These are phyloP conservation scores for Arxiozyma telluris DNA, from an alignment of 1,139 yeast genomes.

Conservation along the genomic window DNA sequence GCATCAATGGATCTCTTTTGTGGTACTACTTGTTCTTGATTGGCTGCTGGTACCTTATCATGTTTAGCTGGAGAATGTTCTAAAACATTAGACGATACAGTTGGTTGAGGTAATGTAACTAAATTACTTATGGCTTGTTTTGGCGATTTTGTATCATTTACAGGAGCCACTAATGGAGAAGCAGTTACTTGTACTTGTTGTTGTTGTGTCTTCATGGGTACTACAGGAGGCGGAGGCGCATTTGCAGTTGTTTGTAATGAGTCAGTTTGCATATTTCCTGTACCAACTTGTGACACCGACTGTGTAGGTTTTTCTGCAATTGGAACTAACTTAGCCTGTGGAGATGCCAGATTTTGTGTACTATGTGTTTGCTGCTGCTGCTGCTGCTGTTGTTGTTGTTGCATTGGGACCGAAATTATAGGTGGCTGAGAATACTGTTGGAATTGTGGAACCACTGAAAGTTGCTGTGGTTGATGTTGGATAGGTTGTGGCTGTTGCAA, in stretches of 20 bases:
- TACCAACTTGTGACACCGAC: not conserved
- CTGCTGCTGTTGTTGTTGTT: conserved; percentile 10
- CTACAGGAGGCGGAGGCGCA: conserved; percentile 4
- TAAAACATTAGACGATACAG: conserved; percentile 5
- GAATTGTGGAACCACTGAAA: conserved; percentile 12
- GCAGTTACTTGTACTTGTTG: not conserved
- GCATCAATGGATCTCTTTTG: conserved; percentile 24
- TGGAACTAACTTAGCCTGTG: not conserved
- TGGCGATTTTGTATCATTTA: not conserved
- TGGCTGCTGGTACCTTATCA: not conserved
- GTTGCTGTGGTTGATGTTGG: conserved; percentile 4
- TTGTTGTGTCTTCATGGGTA: not conserved
- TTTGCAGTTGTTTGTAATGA: conserved; percentile 9
- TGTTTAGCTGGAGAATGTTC: not conserved
- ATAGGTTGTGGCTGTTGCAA: conserved; percentile 16
- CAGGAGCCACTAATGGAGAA: not conserved
- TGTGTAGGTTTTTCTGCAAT: not conserved
- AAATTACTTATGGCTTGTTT: not conserved
- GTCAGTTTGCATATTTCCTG: not conserved
- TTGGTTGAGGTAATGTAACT: conserved; percentile 1
- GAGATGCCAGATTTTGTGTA: not conserved
- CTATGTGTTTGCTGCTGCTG: conserved; percentile 13
- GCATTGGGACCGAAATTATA: conserved; percentile 11
- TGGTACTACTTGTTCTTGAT: conserved; percentile 3
- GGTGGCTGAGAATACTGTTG: conserved; percentile 15